These are phyloP conservation scores for Xylaria scruposa DNA, from an alignment of 495 filamentous ascomycete species.

Conservation along the genomic window DNA sequence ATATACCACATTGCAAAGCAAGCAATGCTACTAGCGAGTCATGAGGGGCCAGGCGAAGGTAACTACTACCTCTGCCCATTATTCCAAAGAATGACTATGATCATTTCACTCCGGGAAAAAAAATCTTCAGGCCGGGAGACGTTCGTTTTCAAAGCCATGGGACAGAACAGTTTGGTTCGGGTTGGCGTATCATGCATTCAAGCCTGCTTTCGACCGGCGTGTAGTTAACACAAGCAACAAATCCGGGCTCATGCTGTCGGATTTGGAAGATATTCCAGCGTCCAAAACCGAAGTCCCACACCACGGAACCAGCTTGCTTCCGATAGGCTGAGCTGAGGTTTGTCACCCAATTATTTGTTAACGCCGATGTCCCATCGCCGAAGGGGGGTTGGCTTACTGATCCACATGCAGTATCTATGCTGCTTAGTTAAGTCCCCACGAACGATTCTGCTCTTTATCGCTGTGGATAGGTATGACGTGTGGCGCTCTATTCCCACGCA, in stretches of 20 bases:
- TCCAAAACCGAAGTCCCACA: constrained; percentile 6
- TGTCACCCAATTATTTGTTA: background rate
- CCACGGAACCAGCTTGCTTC: background rate
- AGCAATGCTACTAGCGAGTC: background rate
- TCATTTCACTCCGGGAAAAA: background rate
- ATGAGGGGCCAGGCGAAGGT: background rate
- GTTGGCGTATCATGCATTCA: background rate
- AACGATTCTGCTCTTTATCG: background rate
- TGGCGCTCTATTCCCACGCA: background rate
- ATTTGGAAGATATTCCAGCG: constrained; percentile 3
- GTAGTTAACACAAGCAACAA: background rate
- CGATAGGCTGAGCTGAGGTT: background rate
- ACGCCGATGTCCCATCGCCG: background rate
- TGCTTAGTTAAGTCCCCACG: background rate
- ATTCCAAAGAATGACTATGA: background rate
- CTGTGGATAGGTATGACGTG: background rate
- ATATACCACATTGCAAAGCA: background rate
- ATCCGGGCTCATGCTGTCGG: constrained; percentile 15
- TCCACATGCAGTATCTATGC: background rate
- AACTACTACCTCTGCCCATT: background rate
- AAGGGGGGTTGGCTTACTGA: background rate
- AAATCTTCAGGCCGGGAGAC: background rate
- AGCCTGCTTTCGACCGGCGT: background rate
- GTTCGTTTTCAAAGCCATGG: background rate
- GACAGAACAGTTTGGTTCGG: background rate